Base-by-base conservation (phyloP, 495 filamentous ascomycete genomes). In the Podospora australis region DNA sequence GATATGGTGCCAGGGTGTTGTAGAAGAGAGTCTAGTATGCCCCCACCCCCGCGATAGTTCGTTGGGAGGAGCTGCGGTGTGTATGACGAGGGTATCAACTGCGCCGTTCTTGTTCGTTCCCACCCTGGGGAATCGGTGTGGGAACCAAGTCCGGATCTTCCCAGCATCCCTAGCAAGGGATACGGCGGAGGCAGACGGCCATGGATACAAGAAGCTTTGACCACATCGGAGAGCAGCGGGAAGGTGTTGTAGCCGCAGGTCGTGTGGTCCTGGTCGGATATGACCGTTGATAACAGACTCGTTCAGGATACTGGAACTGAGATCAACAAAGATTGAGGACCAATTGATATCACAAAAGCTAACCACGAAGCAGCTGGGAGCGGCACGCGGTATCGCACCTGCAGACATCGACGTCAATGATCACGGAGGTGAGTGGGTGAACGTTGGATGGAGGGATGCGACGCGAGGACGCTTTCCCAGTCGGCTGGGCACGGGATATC, bases 211-310 rank as follows among this genome's bases (percentile, higher is more conserved):
- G 39, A 21, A 38, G 39, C 48, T 26, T 17, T 38, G 23, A 30
- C 22, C 30, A 40, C 41, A 41, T 42, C 46, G 26, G 46, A 25
- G 28, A 26, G n/a, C 36, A 36, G 38, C 46, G 23, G 38, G 10
- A 16, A 24, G 36, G 34, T 32, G 40, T 21, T 24, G 26, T 36
- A 34, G 25, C 46, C 38, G 26, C 26, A 17, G 35, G 20, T 30
- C 11, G 14, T 16, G 19, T n/a, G n/a, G 35, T 16, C 20, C 35
- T 8, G 10, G 19, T 35, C 20, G 38, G 22, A 29, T 17, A 36
- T 36, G 22, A 23, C 28, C 44, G 21, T 38, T 8, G 16, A 47
- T 36, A 21, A 9, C 13, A 24, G 20, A 7, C 2, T 9, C 13
- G 39, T 19, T 2, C 17, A 42, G 17, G 21, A 8, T 22, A 43